Evolutionary conservation across 202 grass and related monocot genomes (phyloP).

Genomic region (Carex sylvatica): DNA sequence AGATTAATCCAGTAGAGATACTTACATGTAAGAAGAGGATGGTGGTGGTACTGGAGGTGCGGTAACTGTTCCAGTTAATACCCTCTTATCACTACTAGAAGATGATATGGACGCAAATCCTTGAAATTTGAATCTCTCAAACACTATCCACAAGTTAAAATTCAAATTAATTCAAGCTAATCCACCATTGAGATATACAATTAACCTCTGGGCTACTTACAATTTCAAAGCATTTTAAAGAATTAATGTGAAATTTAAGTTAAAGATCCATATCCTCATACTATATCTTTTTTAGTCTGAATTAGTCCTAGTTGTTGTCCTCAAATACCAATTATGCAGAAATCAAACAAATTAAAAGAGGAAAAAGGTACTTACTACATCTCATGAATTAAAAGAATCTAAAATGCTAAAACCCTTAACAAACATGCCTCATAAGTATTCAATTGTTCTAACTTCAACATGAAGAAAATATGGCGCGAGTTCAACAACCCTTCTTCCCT

Average conservation of each 20-base stretch:
- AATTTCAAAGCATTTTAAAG: neutral
- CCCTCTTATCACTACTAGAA: constrained; percentile 39
- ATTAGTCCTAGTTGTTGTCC: neutral
- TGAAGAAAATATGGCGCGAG: neutral
- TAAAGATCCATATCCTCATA: neutral
- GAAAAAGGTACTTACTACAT: neutral
- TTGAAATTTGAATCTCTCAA: constrained; percentile 40
- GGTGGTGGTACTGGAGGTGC: constrained; percentile 60
- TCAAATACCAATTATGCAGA: neutral
- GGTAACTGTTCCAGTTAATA: constrained; percentile 49
- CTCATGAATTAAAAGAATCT: neutral
- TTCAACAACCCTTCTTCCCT: neutral
- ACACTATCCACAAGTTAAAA: constrained; percentile 32
- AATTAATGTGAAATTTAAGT: neutral
- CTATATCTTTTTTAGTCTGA: neutral
- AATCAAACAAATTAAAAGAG: neutral
- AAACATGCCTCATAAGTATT: neutral
- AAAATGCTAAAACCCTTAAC: neutral
- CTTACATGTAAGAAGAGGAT: constrained; percentile 66
- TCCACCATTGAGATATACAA: neutral
- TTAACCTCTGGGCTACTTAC: neutral
- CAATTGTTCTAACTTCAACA: neutral
- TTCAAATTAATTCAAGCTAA: constrained; percentile 10
- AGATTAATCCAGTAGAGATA: neutral
- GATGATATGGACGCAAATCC: constrained; percentile 77